Evolutionary conservation across 2,329 filamentous ascomycete species (phyloP).

Genomic region (Neofusicoccum kwambonambiense): DNA sequence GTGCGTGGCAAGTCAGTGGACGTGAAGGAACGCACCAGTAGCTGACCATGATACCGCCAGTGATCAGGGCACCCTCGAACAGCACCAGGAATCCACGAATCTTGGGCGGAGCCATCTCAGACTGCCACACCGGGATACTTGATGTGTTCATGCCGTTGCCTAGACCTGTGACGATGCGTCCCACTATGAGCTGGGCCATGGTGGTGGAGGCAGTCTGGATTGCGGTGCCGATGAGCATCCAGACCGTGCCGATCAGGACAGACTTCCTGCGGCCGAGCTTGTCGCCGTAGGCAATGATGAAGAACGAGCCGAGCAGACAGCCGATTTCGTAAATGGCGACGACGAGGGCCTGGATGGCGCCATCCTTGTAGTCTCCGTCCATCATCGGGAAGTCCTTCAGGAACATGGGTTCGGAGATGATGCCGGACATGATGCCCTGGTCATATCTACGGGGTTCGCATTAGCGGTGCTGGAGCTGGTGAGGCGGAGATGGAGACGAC

Average conservation of each 20-base stretch:
- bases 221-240: constrained; percentile 43
- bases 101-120: constrained; percentile 52
- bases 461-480: not conserved
- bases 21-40: constrained; percentile 38
- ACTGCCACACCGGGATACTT: constrained; percentile 54
- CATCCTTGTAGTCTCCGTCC: constrained; percentile 30
- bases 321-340: constrained; percentile 54
- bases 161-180: constrained; percentile 52
- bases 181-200: constrained; percentile 49
- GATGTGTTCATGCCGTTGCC: constrained; percentile 57
- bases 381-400: constrained; percentile 37
- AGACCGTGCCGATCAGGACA: constrained; percentile 41
- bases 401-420: constrained; percentile 40
- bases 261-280: constrained; percentile 43
- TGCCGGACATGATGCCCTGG: constrained; percentile 41
- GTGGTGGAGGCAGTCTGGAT: constrained; percentile 37
- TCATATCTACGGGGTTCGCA: constrained; percentile 3
- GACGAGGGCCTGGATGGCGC: constrained; percentile 47
- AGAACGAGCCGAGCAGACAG: constrained; percentile 42
- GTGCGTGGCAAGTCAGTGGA: not conserved
- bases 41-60: constrained; percentile 50
- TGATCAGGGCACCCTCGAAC: constrained; percentile 53
- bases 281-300: constrained; percentile 40
- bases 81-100: constrained; percentile 61
- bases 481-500: not conserved